Evolutionary conservation across 2,329 filamentous ascomycete genomes (phyloP).

Genomic region (Penicillium janthinellum): DNA sequence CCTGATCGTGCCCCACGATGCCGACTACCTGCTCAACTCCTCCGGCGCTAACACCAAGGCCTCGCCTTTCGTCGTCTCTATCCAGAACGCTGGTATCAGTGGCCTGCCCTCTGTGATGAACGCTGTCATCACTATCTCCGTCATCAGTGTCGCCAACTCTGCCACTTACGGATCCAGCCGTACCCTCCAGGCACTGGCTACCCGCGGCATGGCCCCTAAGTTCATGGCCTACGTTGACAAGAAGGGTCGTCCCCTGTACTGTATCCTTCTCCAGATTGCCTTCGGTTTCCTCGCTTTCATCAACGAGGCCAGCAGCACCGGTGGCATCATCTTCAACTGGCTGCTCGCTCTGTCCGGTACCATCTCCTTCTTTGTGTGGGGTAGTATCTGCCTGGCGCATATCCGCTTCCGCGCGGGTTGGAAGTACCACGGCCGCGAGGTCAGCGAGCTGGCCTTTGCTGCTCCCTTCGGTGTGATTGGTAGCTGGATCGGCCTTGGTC

Average conservation of each 20-base stretch:
- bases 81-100: conserved; percentile 61
- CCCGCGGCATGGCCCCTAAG: conserved; percentile 48
- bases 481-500: conserved; percentile 62
- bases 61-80: conserved; percentile 69
- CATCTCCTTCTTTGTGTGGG: conserved; percentile 66
- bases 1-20: conserved; percentile 47
- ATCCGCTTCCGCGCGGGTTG: conserved; percentile 68
- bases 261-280: conserved; percentile 43
- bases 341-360: conserved; percentile 65
- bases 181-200: conserved; percentile 57
- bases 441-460: conserved; percentile 67
- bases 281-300: conserved; percentile 48
- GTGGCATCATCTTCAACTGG: conserved; percentile 62
- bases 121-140: conserved; percentile 64
- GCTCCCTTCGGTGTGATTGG: conserved; percentile 63
- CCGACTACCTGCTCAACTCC: conserved; percentile 45
- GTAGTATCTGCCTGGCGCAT: conserved; percentile 65
- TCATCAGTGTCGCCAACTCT: conserved; percentile 62
- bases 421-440: conserved; percentile 57
- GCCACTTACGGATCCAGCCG: conserved; percentile 60
- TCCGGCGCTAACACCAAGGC: conserved; percentile 47
- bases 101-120: conserved; percentile 68
- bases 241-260: conserved; percentile 48
- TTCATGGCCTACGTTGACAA: conserved; percentile 51
- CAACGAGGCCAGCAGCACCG: conserved; percentile 43